A percentile compares a stretch with the other conserved stretches of the same genome.
These are phyloP conservation scores for Pleurostoma richardsiae DNA, from an alignment of 2,329 filamentous ascomycete genomes.

Conservation along the genomic window DNA sequence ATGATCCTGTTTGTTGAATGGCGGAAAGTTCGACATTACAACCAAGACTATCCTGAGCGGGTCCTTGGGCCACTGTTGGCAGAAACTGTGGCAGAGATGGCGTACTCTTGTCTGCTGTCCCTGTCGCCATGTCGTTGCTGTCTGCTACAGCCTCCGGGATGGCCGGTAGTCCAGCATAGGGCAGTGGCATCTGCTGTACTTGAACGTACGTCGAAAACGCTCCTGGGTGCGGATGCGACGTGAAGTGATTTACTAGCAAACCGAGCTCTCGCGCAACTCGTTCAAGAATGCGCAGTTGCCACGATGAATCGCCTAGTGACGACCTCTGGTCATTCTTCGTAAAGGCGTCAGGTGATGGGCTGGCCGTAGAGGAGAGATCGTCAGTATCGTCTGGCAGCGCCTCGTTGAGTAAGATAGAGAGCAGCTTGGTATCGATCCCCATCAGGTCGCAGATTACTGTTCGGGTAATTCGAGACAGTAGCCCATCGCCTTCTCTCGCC, in stretches of 20 bases:
- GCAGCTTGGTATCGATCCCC: conserved; percentile 79
- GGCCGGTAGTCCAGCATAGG: conserved; percentile 73
- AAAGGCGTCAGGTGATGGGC: conserved; percentile 24
- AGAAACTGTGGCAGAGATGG: conserved; percentile 34
- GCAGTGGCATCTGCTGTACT: conserved; percentile 58
- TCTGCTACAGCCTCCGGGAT: conserved; percentile 47
- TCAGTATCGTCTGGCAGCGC: conserved; percentile 50
- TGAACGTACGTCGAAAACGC: conserved; percentile 79
- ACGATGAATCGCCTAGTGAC: conserved; percentile 40
- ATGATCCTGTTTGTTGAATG: background rate
- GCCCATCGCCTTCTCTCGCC: conserved; percentile 53
- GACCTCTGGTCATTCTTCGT: conserved; percentile 17
- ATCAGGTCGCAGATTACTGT: conserved; percentile 86
- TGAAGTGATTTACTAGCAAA: conserved; percentile 74
- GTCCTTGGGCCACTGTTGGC: conserved; percentile 37
- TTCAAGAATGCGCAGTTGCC: conserved; percentile 77
- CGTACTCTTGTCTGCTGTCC: conserved; percentile 5
- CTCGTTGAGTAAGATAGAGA: conserved; percentile 86
- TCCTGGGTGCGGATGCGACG: conserved; percentile 69
- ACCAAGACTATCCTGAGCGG: conserved; percentile 29
- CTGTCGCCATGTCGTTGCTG: conserved; percentile 20
- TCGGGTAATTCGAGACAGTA: conserved; percentile 77
- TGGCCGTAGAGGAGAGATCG: conserved; percentile 41
- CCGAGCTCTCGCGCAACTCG: conserved; percentile 84
- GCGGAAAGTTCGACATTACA: conserved; percentile 12